Evolutionary conservation across 2,329 filamentous ascomycete species (phyloP), one percentile per base, ranked within the genome.

Genomic region (Mollisia scopiformis): DNA sequence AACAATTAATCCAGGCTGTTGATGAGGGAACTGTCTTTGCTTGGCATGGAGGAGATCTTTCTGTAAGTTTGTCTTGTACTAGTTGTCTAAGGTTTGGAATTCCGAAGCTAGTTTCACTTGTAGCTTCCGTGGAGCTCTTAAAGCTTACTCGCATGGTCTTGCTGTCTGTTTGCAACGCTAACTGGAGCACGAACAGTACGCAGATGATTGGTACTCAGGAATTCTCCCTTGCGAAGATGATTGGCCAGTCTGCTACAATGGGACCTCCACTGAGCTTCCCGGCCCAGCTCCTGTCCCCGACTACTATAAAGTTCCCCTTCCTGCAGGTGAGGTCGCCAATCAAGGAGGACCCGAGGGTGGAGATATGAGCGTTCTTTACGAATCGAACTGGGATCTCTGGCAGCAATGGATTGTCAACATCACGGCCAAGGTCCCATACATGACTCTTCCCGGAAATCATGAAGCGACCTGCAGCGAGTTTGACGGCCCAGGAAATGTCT

Each of bases 331-430:
- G 27, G 53, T 63, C 14, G 27, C 62, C 4, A 65, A 65, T 46
- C 55, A 75, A 75, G 46, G 74, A 82, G 52, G 82, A 79, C 31
- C 85, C 79, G 68, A 37, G 16, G 64, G 63, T 46, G 62, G 64
- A 28, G 64, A 65, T 50, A 65, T 65, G 63, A 66, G 62, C 35
- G 58, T 62, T 6, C 27, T 68, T 13, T 86, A 81, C 68, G 78
- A 84, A 62, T 79, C 82, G 16, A 86, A 86, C 62, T 73, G 84
- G 2, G 82, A 86, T 67, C 75, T 81, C 50, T 86, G 87, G 69
- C 86, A 84, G 72, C 74, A 77, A 56, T 82, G 85, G 67, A 76
- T 86, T 1, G 77, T 78, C 0, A 82, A 83, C 3, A 79, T 87
- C 50, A 71, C 84, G 1, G 77, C 75, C 16, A 78, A 79, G 52